Percentiles rank a stretch among this genome's conserved stretches.
These are phyloP conservation scores for grape (Vitis vinifera) DNA, from an alignment of 164 flowering plant genomes.

Conservation along the genomic window ASM3070453v1 NC_081807.1:2554501-2555000, in stretches of 20 bases:
- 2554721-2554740: slow-evolving; percentile 81
- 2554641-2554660: slow-evolving; percentile 79
- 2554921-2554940: slow-evolving; percentile 56
- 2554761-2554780: slow-evolving; percentile 32
- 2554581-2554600: slow-evolving; percentile 95
- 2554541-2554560: slow-evolving; percentile 34
- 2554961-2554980: slow-evolving; percentile 24
- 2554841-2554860: slow-evolving; percentile 15
- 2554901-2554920: slow-evolving; percentile 16
- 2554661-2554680: slow-evolving; percentile 87
- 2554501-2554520: slow-evolving; percentile 87
- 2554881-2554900: slow-evolving; percentile 8
- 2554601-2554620: slow-evolving; percentile 94
- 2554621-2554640: slow-evolving; percentile 82
- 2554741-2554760: slow-evolving; percentile 84
- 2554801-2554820: no score
- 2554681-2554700: slow-evolving; percentile 94
- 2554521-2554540: slow-evolving; percentile 77
- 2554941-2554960: slow-evolving; percentile 46
- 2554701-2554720: slow-evolving; percentile 31
- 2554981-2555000: not conserved
- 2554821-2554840: not conserved
- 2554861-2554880: slow-evolving; percentile 14
- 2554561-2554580: slow-evolving; percentile 51
- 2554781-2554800: no score